phyloP scores from a whole-genome alignment of 2,329 filamentous ascomycete species.

The Calonectria honghensis region DNA sequence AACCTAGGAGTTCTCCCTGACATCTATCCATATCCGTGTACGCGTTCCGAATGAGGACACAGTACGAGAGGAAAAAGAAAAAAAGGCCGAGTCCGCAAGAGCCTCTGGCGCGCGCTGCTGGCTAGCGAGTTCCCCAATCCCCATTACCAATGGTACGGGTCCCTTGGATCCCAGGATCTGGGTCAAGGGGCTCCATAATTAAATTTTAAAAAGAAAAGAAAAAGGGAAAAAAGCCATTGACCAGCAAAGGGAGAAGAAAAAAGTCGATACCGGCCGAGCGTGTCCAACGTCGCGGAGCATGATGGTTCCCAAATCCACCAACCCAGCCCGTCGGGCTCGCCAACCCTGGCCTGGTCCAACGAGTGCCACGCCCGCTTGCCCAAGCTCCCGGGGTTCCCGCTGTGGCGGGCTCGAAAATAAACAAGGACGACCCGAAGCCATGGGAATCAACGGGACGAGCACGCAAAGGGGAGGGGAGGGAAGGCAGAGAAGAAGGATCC shows the following conservation, averaged over 20 bases:
- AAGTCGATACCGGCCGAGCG: conserved; percentile 5
- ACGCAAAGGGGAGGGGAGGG: not conserved
- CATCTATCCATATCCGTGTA: not conserved
- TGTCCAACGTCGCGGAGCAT: conserved; percentile 1
- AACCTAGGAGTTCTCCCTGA: not conserved
- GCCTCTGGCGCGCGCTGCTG: not conserved
- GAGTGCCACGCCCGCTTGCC: conserved; percentile 32
- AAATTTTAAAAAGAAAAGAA: conserved; percentile 41
- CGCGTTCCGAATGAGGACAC: not conserved
- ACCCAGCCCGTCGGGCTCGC: conserved; percentile 21
- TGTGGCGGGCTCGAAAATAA: conserved; percentile 45
- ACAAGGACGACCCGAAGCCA: conserved; percentile 22
- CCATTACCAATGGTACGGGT: not conserved
- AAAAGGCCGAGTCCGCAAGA: not conserved
- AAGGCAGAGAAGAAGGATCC: conserved; percentile 36
- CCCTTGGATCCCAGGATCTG: not conserved
- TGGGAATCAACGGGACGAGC: conserved; percentile 36
- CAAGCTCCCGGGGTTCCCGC: conserved; percentile 42
- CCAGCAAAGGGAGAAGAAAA: conserved; percentile 23
- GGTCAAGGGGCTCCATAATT: conserved; percentile 18
- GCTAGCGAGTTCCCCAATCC: not conserved
- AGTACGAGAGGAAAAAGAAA: not conserved
- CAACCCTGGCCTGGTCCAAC: conserved; percentile 10
- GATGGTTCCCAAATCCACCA: not conserved
- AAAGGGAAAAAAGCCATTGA: conserved; percentile 25